Conservation (phyloP, 2,329 filamentous ascomycete species). For the Dothideomycetidae sp. region DNA sequence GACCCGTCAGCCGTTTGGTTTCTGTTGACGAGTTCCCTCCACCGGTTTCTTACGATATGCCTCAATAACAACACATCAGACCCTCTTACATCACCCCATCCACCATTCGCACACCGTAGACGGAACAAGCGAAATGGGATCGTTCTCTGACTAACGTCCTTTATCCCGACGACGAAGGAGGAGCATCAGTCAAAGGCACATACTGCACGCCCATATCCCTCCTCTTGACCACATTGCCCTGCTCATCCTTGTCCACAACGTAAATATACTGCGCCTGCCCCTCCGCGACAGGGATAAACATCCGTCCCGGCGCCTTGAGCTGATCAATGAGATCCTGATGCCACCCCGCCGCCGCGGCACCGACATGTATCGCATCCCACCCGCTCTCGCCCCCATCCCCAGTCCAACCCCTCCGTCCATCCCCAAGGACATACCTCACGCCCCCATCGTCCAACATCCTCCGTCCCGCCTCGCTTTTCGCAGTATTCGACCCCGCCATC, state of each 20-base stretch:
- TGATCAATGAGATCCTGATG: constrained; percentile 63
- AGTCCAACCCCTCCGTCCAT: constrained; percentile 38
- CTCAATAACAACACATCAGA: too few relatives aligned
- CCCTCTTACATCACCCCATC: too few relatives aligned
- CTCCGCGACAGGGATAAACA: constrained; percentile 63
- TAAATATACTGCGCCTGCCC: constrained; percentile 50
- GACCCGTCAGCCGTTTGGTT: too few relatives aligned
- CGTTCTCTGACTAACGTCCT: too few relatives aligned
- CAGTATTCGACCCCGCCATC: constrained; percentile 28
- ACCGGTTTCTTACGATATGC: too few relatives aligned
- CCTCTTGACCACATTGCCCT: constrained; percentile 47
- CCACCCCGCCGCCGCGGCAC: constrained; percentile 63
- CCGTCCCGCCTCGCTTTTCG: constrained; percentile 33
- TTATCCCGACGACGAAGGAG: too few relatives aligned
- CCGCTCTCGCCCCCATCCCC: constrained; percentile 35
- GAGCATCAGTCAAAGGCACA: constrained; percentile 62
- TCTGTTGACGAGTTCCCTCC: too few relatives aligned
- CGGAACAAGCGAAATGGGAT: too few relatives aligned
- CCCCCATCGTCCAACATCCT: constrained; percentile 47
- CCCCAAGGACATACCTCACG: constrained; percentile 59
- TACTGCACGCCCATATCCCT: constrained; percentile 59
- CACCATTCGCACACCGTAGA: too few relatives aligned
- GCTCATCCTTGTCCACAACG: constrained; percentile 55
- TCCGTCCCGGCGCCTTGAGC: constrained; percentile 60
- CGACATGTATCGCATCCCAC: constrained; percentile 93